Evolutionary conservation across 139 green algal genomes (phyloP).

Genomic region (Chlorella vulgaris): DNA sequence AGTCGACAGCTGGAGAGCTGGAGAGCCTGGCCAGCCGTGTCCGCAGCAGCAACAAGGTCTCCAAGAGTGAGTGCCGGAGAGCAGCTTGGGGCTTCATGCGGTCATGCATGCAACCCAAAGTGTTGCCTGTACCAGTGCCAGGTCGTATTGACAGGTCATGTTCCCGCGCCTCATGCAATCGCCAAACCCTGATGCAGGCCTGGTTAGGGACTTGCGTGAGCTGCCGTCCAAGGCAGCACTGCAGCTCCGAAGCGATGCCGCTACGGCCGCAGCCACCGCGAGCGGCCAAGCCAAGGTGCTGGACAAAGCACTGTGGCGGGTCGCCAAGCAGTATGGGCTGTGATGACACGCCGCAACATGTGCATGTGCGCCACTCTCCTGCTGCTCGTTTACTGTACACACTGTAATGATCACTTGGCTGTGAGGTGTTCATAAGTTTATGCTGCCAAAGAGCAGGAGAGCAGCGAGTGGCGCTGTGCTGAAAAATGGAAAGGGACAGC

Average conservation of each 20-base stretch:
- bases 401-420: no score
- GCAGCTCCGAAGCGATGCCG: conserved; percentile 45
- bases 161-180: neutral
- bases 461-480: no score
- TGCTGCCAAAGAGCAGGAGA: no score
- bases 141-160: neutral
- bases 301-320: neutral
- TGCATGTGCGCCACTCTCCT: neutral
- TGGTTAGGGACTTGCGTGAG: conserved; percentile 45
- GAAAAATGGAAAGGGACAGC: no score
- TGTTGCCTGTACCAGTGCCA: no score
- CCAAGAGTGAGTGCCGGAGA: neutral
- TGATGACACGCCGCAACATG: neutral
- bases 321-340: conserved; percentile 26
- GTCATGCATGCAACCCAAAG: no score
- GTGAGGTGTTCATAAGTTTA: no score
- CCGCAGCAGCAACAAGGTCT: conserved; percentile 20
- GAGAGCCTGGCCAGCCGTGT: conserved; percentile 27
- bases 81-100: neutral
- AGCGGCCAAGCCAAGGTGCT: neutral
- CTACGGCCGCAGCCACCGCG: conserved; percentile 11
- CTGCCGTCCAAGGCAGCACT: conserved; percentile 49
- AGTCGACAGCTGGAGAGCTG: conserved; percentile 40
- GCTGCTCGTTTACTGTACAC: neutral
- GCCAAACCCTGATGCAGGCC: neutral